Conservation (phyloP, 1,139 yeast genomes). For the Lizanozyma gosingica region DNA sequence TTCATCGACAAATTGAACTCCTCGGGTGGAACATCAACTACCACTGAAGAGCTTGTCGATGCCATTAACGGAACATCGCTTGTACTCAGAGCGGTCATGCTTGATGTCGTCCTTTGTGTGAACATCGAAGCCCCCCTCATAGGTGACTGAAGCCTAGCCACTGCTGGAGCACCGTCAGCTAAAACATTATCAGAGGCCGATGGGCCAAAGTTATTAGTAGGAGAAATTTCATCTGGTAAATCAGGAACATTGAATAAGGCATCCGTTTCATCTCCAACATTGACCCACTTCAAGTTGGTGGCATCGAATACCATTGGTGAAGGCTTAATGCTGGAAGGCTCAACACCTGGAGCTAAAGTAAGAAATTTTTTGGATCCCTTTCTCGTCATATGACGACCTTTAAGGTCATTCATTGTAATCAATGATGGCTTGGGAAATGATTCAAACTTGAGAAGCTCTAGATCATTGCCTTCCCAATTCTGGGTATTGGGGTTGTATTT, state of each 20-base stretch:
- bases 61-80: background rate
- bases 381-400: conserved; percentile 8
- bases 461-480: conserved; percentile 19
- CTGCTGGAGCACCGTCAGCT: background rate
- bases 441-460: conserved; percentile 10
- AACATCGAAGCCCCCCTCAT: conserved; percentile 15
- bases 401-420: conserved; percentile 23
- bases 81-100: conserved; percentile 6
- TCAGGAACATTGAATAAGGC: conserved; percentile 30
- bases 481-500: conserved; percentile 12
- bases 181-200: background rate
- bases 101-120: conserved; percentile 30
- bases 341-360: background rate
- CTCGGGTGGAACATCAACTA: conserved; percentile 4
- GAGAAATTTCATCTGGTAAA: conserved; percentile 6
- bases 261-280: conserved; percentile 21
- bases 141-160: background rate
- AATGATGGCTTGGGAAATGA: conserved; percentile 20
- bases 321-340: background rate
- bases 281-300: conserved; percentile 12
- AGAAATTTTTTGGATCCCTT: conserved; percentile 3
- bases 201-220: background rate
- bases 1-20: conserved; percentile 22
- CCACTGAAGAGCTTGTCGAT: conserved; percentile 1
- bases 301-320: conserved; percentile 7